Evolutionary conservation across 345 rosid genomes (phyloP).

Genomic region (Populus tremula): DNA sequence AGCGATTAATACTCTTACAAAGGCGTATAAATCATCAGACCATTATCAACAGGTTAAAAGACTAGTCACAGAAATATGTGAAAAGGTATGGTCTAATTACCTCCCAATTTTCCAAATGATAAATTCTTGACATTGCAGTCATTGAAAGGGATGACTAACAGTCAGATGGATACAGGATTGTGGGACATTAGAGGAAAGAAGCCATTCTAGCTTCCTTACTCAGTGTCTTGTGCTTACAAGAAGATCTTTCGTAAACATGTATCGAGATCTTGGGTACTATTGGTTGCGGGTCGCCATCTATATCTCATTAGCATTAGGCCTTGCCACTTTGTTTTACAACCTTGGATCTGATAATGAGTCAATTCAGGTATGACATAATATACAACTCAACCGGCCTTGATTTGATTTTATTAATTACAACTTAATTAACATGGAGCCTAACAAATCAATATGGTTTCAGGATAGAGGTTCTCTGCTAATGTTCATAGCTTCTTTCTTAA

Average conservation of each 20-base stretch:
- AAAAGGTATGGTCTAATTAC: conserved; percentile 20
- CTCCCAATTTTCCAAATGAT: background rate
- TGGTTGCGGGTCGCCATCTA: conserved; percentile 62
- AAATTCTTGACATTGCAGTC: background rate
- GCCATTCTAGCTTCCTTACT: conserved; percentile 34
- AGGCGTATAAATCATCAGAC: conserved; percentile 39
- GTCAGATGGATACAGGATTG: conserved; percentile 4
- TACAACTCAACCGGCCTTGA: background rate
- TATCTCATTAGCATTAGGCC: conserved; percentile 23
- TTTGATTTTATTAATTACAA: background rate
- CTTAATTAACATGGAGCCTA: background rate
- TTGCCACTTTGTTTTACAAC: conserved; percentile 7
- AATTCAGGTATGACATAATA: conserved; percentile 20
- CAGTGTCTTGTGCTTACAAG: conserved; percentile 44
- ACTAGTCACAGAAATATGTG: conserved; percentile 27
- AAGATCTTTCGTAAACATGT: conserved; percentile 61
- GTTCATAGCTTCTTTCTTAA: conserved; percentile 48
- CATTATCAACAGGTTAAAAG: conserved; percentile 25
- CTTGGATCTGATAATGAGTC: background rate
- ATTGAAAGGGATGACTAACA: background rate
- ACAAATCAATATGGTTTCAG: conserved; percentile 14
- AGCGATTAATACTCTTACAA: conserved; percentile 37
- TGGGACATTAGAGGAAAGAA: conserved; percentile 23
- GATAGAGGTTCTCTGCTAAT: conserved; percentile 44
- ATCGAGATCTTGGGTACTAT: conserved; percentile 60